Evolutionary conservation across 192 early-diverging fungal genomes (phyloP).

Genomic region (Entomortierella lignicola): DNA sequence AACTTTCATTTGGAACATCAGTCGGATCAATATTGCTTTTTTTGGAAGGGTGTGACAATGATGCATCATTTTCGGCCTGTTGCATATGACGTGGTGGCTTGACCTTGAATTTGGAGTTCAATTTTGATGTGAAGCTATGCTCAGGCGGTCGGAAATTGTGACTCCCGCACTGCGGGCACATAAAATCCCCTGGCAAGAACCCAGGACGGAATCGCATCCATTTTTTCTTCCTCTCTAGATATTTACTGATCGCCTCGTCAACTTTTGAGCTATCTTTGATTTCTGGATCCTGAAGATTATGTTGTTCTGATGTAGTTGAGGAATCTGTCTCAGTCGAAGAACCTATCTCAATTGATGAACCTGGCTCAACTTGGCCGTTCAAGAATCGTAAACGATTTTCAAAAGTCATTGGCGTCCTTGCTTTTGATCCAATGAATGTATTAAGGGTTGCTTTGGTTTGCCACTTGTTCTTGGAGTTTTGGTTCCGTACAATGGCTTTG

Average conservation of each 20-base stretch:
- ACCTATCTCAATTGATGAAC: no score
- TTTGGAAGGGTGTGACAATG: neutral
- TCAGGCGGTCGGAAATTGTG: slow-evolving; percentile 45
- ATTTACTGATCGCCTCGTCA: neutral
- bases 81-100: neutral
- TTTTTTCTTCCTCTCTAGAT: neutral
- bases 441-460: neutral
- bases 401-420: neutral
- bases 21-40: no score
- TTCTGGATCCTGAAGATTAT: neutral
- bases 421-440: no score
- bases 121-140: neutral
- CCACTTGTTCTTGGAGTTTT: neutral
- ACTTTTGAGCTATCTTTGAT: neutral
- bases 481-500: no score
- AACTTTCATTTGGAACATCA: no score
- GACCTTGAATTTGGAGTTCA: neutral
- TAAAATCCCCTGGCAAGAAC: slow-evolving; percentile 39
- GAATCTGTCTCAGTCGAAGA: neutral
- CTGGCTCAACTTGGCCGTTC: no score
- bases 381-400: neutral
- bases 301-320: neutral
- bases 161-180: slow-evolving; percentile 46
- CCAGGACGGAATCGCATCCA: slow-evolving; percentile 18
- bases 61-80: neutral